Base-by-base conservation (phyloP, 129 eudicot species). In the Ambrosia trifida region DNA sequence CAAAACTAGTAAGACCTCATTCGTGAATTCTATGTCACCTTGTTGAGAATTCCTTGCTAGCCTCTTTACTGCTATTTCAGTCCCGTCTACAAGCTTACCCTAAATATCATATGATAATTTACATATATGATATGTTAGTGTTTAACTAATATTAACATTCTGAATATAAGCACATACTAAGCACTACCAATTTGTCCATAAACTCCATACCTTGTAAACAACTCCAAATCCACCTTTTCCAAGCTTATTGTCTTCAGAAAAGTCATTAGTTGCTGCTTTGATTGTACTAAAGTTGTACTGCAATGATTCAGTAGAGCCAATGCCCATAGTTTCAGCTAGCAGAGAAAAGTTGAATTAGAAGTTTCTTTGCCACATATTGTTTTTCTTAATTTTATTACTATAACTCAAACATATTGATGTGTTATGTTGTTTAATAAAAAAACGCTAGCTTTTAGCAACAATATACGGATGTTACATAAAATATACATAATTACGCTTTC, bases 161-260 rank as follows among this genome's bases (percentile, higher is more conserved):
- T 4, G 5, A 56, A 11, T 24, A 3, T 56, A 20, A 56, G 14
- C 62, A 24, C n/a, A 20, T 13, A 58, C 5, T 31, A 10, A 12
- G 4, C 8, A 30, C 4, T 58, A 28, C 3, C 0, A 2, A 19
- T 54, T 30, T 30, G 14, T 28, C 5, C 13, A 57, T 24, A 24
- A 24, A 24, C 28, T 24, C 28, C 28, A 0, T 58, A 58, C 64
- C 64, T 59, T 59, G 20, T 59, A 59, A 59, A 59, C 64, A 1
- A 18, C 17, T 59, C 64, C 64, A 59, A 59, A 59, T 59, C 64
- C 64, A 59, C 64, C 64, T 59, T 3, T 18, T 30, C 64, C 64
- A 0, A 59, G 18, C 64, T 12, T 59, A 59, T 59, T 59, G 17
- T 59, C 64, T 59, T 59, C 64, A 1, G 20, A 59, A 31, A 59